Percentiles rank a stretch among this genome's conserved stretches.
phyloP scores from a whole-genome alignment of 257 asterid genomes.

The Fraxinus americana region DNA sequence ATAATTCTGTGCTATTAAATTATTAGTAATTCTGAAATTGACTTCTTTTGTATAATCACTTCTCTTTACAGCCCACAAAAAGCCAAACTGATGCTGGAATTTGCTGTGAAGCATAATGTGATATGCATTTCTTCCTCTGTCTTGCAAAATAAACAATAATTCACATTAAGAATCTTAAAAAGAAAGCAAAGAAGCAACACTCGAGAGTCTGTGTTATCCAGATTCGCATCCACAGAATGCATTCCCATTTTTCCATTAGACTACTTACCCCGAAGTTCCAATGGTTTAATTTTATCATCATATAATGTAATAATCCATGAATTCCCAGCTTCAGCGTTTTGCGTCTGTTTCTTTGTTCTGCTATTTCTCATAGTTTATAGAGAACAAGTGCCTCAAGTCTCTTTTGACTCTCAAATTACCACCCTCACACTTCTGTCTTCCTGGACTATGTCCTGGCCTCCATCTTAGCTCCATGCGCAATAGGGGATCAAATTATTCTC shows the following conservation, averaged over 20 bases:
- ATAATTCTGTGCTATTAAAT: constrained; percentile 18
- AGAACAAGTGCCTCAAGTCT: neutral
- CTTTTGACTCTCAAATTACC: neutral
- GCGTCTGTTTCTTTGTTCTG: neutral
- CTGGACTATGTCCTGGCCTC: neutral
- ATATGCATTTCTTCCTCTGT: neutral
- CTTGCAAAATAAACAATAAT: neutral
- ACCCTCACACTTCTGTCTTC: neutral
- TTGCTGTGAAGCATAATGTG: neutral
- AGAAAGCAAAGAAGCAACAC: neutral
- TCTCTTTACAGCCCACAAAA: neutral
- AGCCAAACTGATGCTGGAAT: neutral
- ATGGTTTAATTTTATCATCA: neutral
- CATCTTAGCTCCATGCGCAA: neutral
- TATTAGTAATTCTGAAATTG: constrained; percentile 8
- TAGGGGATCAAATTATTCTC: neutral
- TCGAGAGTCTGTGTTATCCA: neutral
- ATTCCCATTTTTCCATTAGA: neutral
- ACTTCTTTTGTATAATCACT: constrained; percentile 5
- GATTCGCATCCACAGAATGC: neutral
- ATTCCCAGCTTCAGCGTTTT: neutral
- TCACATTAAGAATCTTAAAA: neutral
- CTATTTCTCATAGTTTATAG: neutral
- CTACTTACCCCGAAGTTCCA: neutral
- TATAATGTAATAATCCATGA: neutral